These are phyloP conservation scores for Paramyrothecium sp. DNA, from an alignment of 2,329 filamentous ascomycete species.

Conservation along the genomic window DNA sequence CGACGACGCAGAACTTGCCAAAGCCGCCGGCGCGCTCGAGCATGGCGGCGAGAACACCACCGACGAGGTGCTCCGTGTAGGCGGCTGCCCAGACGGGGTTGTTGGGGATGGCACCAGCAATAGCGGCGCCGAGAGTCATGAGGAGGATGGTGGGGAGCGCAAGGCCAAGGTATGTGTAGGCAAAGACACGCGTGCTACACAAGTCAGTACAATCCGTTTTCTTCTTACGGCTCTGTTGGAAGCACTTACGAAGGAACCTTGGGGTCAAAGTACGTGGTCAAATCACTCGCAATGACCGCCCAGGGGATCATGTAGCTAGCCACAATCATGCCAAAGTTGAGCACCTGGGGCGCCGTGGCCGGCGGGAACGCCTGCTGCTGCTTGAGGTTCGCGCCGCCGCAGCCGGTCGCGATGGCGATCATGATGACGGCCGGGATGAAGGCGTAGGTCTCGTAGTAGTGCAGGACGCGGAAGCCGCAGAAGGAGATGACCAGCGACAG, in stretches of 20 bases:
- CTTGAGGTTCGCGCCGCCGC: constrained; percentile 47
- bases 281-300: constrained; percentile 57
- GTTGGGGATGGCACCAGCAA: constrained; percentile 57
- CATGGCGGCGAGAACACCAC: constrained; percentile 61
- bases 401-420: constrained; percentile 53
- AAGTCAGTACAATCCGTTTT: constrained; percentile 5
- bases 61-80: constrained; percentile 52
- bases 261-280: constrained; percentile 60
- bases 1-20: constrained; percentile 59
- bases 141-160: constrained; percentile 54
- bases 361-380: constrained; percentile 43
- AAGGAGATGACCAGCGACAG: constrained; percentile 60
- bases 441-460: constrained; percentile 57
- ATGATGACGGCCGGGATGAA: constrained; percentile 55
- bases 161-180: constrained; percentile 57
- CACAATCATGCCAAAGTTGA: constrained; percentile 60
- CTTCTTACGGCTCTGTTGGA: background rate
- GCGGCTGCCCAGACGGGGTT: constrained; percentile 52
- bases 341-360: constrained; percentile 42
- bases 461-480: constrained; percentile 56
- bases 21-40: constrained; percentile 56
- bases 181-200: constrained; percentile 42
- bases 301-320: constrained; percentile 65
- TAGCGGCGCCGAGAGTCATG: constrained; percentile 64
- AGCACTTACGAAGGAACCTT: constrained; percentile 45